phyloP scores from a whole-genome alignment of 345 rosid genomes.

The Gossypium mustelinum region DNA sequence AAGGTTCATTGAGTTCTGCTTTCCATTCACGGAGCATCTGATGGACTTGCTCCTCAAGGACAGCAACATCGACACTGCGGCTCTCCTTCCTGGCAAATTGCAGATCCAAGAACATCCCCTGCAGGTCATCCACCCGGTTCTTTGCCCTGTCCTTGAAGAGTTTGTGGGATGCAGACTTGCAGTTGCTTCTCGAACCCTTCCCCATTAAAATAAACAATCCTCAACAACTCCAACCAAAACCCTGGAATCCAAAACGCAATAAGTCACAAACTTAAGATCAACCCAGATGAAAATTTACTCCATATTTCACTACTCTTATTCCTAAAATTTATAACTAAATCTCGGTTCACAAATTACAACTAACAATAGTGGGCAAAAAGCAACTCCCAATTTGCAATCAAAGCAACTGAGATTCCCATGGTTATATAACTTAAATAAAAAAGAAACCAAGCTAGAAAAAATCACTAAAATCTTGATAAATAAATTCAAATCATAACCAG shows the following conservation, averaged over 20 bases:
- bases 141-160: conserved; percentile 94
- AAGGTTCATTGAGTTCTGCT: conserved; percentile 94
- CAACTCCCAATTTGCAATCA: not conserved
- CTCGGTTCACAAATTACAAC: not conserved
- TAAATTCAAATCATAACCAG: not conserved
- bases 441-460: not conserved
- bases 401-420: not conserved
- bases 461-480: not conserved
- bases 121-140: conserved; percentile 97
- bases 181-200: conserved; percentile 75
- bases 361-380: not conserved
- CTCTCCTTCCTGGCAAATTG: conserved; percentile 93
- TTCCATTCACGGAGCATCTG: conserved; percentile 99
- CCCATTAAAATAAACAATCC: conserved; percentile 44
- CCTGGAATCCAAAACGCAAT: conserved; percentile 22
- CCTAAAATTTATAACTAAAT: not conserved
- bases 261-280: conserved; percentile 15
- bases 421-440: not conserved
- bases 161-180: conserved; percentile 94
- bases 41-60: conserved; percentile 97
- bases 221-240: conserved; percentile 16
- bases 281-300: conserved; percentile 12
- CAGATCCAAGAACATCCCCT: conserved; percentile 81
- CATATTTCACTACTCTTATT: not conserved
- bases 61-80: conserved; percentile 56